Evolutionary conservation across 352 stramenopile species (phyloP), one percentile per base, ranked within the genome.

Genomic region (Thalassiosira sp.): DNA sequence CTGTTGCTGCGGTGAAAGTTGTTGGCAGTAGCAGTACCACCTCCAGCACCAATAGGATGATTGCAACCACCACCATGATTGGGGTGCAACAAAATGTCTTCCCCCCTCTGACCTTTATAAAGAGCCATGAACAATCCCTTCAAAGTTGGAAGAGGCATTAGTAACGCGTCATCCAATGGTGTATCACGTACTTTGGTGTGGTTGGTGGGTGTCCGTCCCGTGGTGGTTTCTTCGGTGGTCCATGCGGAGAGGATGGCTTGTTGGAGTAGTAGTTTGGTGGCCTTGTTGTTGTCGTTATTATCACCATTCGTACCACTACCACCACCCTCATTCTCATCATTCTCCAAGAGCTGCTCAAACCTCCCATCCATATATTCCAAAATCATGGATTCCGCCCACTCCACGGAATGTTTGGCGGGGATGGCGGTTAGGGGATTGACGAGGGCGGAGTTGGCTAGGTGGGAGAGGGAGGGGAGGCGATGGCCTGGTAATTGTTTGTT

Each of bases 301-400:
- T n/a, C n/a, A n/a, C n/a, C n/a, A n/a, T n/a, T n/a, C n/a, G n/a
- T n/a, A n/a, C n/a, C n/a, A n/a, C n/a, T n/a, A n/a, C n/a, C n/a
- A n/a, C n/a, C n/a, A n/a, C n/a, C n/a, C n/a, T n/a, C n/a, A n/a
- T n/a, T n/a, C n/a, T n/a, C n/a, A n/a, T n/a, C n/a, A n/a, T n/a
- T n/a, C n/a, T n/a, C n/a, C 13, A 31, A 48, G 7, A 59, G 61
- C 28, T 76, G 31, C 51, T 81, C 71, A 16, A 67, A 54, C 25
- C 77, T 24, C 6, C 59, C 74, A 45, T 87, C 75, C 59, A 85
- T 79, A 42, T 86, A 89, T 45, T 82, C 69, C 40, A 91, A 68
- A 37, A 91, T 78, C 81, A 93, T 89, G 13, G 57, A 58, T 76
- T 92, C 86, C 0, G 84, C 86, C 88, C 88, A 93, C 20, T 70